phyloP scores from a whole-genome alignment of 352 stramenopile species.

The Pythium pyrilobum region DNA sequence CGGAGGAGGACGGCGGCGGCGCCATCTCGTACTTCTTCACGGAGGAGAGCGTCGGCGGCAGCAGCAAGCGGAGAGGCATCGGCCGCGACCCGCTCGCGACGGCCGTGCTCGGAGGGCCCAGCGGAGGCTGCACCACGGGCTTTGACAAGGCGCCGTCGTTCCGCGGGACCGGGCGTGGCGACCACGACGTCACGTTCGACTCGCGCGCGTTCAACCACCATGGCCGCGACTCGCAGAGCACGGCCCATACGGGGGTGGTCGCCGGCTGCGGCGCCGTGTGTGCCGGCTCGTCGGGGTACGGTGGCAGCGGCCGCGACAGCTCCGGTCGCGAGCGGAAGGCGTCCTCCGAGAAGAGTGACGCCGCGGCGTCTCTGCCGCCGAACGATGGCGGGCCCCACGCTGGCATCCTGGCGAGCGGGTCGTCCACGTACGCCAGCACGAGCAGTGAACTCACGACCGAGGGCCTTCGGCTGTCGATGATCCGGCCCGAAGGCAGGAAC shows the following conservation, averaged over 20 bases:
- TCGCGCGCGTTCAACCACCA: background rate
- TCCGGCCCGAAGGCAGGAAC: background rate
- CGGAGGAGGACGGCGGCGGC: constrained; percentile 4
- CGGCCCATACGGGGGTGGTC: background rate
- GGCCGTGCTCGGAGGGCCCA: constrained; percentile 10
- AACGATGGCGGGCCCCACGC: background rate
- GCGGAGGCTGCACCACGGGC: background rate
- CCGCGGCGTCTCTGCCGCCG: background rate
- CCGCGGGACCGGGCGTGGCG: background rate
- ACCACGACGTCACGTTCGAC: background rate
- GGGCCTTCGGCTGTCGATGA: background rate
- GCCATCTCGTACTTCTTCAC: constrained; percentile 19
- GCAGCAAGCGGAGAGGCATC: constrained; percentile 5
- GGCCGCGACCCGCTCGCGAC: constrained; percentile 7
- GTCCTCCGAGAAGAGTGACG: background rate
- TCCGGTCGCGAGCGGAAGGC: background rate
- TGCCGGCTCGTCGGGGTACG: constrained; percentile 1
- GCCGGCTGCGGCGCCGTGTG: constrained; percentile 3
- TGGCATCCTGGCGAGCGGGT: background rate
- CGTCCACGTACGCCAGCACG: constrained; percentile 11
- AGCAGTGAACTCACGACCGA: background rate
- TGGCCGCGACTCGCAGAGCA: background rate
- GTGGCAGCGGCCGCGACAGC: background rate
- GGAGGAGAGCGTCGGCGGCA: background rate
- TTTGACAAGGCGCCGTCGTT: constrained; percentile 13